Evolutionary conservation across 129 eudicot species (phyloP).

Genomic region (carrot (Daucus carota)): DNA sequence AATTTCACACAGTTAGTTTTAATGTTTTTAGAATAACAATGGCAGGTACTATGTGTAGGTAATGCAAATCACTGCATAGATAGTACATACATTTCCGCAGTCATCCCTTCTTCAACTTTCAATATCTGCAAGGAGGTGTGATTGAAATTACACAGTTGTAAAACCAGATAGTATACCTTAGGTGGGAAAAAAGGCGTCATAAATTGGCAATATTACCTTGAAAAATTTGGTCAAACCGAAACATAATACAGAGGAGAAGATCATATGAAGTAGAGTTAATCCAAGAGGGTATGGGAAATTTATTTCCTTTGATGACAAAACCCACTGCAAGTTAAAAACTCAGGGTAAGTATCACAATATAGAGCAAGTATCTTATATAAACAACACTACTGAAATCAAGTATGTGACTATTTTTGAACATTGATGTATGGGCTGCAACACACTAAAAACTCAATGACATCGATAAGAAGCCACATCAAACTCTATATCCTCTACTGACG

Average conservation of each 20-base stretch:
- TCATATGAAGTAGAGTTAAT: conserved; percentile 89
- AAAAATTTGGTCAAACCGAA: conserved; percentile 71
- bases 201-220: conserved; percentile 45
- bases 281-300: conserved; percentile 98
- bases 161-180: not conserved
- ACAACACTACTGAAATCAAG: too few species aligned
- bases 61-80: not conserved
- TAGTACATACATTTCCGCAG: conserved; percentile 69
- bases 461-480: too few species aligned
- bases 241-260: conserved; percentile 83
- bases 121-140: conserved; percentile 46
- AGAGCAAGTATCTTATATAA: not conserved
- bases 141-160: conserved; percentile 15
- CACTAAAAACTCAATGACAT: too few species aligned
- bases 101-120: conserved; percentile 94
- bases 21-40: not conserved
- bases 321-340: conserved; percentile 63
- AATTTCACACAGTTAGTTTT: not conserved
- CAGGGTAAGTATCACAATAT: not conserved
- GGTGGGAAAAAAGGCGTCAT: not conserved
- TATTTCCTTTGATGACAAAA: conserved; percentile 88
- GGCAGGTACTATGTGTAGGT: not conserved
- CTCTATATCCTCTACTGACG: too few species aligned
- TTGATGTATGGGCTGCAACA: too few species aligned
- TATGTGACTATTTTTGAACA: too few species aligned